These are phyloP conservation scores for Ramularia collo-cygni DNA, from an alignment of 2,329 filamentous ascomycete genomes.

Conservation along the genomic window DNA sequence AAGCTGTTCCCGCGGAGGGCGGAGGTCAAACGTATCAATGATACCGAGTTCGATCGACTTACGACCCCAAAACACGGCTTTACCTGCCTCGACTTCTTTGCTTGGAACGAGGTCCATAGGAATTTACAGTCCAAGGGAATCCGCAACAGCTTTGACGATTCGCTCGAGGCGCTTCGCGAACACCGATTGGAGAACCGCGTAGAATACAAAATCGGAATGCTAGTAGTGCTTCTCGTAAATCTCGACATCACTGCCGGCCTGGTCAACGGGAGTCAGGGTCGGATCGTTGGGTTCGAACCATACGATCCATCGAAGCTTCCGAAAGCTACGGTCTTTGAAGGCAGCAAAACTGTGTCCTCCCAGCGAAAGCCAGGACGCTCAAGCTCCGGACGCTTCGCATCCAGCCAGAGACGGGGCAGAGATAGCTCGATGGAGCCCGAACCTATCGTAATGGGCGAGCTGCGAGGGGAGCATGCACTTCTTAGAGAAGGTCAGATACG, in stretches of 20 bases:
- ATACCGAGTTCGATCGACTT: slow-evolving; percentile 10
- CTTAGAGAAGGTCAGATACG: slow-evolving; percentile 9
- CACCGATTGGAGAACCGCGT: slow-evolving; percentile 42
- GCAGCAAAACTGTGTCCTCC: slow-evolving; percentile 1
- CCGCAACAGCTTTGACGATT: slow-evolving; percentile 8
- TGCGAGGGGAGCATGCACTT: slow-evolving; percentile 12
- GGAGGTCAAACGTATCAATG: slow-evolving; percentile 16
- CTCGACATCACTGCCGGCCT: slow-evolving; percentile 37
- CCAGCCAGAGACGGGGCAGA: slow-evolving; percentile 5
- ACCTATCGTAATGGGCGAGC: slow-evolving; percentile 6
- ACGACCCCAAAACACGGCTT: slow-evolving; percentile 18
- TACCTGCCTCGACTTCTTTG: slow-evolving; percentile 38
- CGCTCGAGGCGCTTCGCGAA: slow-evolving; percentile 25
- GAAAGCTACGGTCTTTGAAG: slow-evolving; percentile 9
- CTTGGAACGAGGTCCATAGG: slow-evolving; percentile 12
- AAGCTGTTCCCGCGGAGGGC: slow-evolving; percentile 21
- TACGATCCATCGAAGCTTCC: slow-evolving; percentile 13
- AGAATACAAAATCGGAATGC: slow-evolving; percentile 46
- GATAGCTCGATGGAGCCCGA: slow-evolving; percentile 9
- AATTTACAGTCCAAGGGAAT: slow-evolving; percentile 12
- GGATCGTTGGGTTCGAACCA: slow-evolving; percentile 35
- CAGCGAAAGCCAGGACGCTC: background rate
- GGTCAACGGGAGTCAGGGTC: slow-evolving; percentile 45
- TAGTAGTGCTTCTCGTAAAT: slow-evolving; percentile 49
- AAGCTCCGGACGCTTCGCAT: background rate